phyloP scores from a whole-genome alignment of 1,139 yeast genomes.

The Kurtzmaniella quercitrusa region DNA sequence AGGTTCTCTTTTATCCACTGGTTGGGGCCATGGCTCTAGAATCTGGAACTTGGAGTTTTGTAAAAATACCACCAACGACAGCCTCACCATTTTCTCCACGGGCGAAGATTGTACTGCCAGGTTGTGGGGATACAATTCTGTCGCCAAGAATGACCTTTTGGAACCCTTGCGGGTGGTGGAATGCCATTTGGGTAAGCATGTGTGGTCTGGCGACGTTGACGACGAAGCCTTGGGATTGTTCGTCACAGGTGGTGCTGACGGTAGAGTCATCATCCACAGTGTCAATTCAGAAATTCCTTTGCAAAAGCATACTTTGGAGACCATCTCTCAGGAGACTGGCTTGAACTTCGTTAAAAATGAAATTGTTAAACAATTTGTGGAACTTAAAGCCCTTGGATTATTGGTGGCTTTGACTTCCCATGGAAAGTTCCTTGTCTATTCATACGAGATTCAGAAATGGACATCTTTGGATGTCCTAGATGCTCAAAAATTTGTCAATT shows the following conservation, averaged over 20 bases:
- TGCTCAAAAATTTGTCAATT: conserved; percentile 31
- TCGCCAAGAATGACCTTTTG: conserved; percentile 18
- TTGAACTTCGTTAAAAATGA: conserved; percentile 42
- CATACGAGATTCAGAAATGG: conserved; percentile 13
- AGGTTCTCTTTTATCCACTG: conserved; percentile 63
- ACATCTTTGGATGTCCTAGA: conserved; percentile 30
- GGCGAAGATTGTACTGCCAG: conserved; percentile 93
- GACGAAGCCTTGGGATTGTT: conserved; percentile 37
- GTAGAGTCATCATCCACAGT: conserved; percentile 64
- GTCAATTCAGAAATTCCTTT: conserved; percentile 17
- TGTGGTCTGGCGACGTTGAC: conserved; percentile 77
- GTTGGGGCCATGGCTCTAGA: conserved; percentile 97
- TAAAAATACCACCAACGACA: conserved; percentile 12
- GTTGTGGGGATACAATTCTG: conserved; percentile 52
- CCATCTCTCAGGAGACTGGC: conserved; percentile 24
- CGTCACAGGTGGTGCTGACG: conserved; percentile 89
- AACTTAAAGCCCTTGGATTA: conserved; percentile 30
- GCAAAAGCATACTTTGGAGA: conserved; percentile 23
- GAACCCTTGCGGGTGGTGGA: conserved; percentile 23
- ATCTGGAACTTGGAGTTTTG: conserved; percentile 79
- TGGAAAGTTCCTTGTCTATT: conserved; percentile 48
- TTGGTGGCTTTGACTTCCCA: conserved; percentile 56
- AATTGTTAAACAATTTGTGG: conserved; percentile 57
- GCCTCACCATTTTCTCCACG: conserved; percentile 52
- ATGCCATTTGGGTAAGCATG: conserved; percentile 79